Conservation (phyloP, 768 basidiomycete species). For the Hericium erinaceus region DNA sequence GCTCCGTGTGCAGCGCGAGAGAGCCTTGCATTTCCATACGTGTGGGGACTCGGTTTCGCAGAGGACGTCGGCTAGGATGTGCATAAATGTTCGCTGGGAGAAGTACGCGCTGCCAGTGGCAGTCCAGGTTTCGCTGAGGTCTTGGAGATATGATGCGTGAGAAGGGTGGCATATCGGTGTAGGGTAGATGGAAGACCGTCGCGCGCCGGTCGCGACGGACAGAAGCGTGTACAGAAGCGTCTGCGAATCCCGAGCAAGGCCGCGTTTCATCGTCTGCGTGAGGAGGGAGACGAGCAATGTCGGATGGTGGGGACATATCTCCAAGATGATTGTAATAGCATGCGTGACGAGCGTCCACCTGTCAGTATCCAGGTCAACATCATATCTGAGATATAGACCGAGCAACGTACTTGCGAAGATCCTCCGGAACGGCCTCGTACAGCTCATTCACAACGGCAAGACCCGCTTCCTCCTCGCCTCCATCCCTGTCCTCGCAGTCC, state of each 20-base stretch:
- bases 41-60: conserved; percentile 9
- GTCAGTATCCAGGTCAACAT: not conserved
- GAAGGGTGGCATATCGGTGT: conserved; percentile 8
- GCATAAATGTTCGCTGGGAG: conserved; percentile 22
- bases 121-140: conserved; percentile 6
- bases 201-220: conserved; percentile 26
- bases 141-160: conserved; percentile 9
- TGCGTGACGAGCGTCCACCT: conserved; percentile 46
- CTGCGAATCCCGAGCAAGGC: conserved; percentile 34
- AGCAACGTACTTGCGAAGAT: conserved; percentile 38
- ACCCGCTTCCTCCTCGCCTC: conserved; percentile 17
- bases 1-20: conserved; percentile 26
- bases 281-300: conserved; percentile 41
- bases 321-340: conserved; percentile 39
- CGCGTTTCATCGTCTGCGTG: conserved; percentile 37
- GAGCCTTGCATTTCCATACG: conserved; percentile 36
- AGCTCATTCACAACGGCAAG: conserved; percentile 27
- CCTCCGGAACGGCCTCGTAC: conserved; percentile 44
- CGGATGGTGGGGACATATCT: conserved; percentile 35
- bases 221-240: conserved; percentile 35
- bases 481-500: conserved; percentile 19
- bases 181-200: not conserved
- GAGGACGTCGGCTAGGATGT: conserved; percentile 25
- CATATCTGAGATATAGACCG: not conserved
- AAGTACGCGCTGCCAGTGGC: not conserved